Conservation (phyloP, 345 rosid species). For the Brassica carinata region DNA sequence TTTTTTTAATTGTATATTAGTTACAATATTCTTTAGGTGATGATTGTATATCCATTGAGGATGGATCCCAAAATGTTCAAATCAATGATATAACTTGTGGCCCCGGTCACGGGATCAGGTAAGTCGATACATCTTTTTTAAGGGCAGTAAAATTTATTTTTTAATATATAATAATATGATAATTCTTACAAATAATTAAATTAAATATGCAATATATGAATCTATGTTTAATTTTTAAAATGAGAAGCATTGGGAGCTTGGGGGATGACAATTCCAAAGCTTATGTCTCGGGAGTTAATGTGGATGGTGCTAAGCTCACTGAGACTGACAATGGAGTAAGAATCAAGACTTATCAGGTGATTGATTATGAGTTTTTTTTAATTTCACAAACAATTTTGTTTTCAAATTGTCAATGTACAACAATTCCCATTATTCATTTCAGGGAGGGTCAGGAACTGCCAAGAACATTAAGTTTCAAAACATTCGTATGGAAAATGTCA, state of each 20-base stretch:
- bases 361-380: not conserved
- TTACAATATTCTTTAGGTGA: constrained; percentile 64
- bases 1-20: constrained; percentile 36
- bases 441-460: constrained; percentile 96
- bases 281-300: constrained; percentile 63
- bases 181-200: not conserved
- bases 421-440: not conserved
- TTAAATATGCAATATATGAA: not conserved
- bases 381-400: not conserved
- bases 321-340: constrained; percentile 80
- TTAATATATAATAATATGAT: not conserved
- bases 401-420: not conserved
- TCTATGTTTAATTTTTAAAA: not conserved
- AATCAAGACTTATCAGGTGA: constrained; percentile 91
- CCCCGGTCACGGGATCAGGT: constrained; percentile 45
- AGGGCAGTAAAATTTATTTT: not conserved
- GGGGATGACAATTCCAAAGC: constrained; percentile 60
- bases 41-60: constrained; percentile 73
- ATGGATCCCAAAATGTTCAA: constrained; percentile 38
- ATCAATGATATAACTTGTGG: constrained; percentile 37
- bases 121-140: not conserved
- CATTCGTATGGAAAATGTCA: constrained; percentile 67
- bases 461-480: constrained; percentile 71
- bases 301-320: constrained; percentile 62
- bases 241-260: constrained; percentile 78